Evolutionary conservation across 345 rosid genomes (phyloP).

Genomic region (Hevea brasiliensis): DNA sequence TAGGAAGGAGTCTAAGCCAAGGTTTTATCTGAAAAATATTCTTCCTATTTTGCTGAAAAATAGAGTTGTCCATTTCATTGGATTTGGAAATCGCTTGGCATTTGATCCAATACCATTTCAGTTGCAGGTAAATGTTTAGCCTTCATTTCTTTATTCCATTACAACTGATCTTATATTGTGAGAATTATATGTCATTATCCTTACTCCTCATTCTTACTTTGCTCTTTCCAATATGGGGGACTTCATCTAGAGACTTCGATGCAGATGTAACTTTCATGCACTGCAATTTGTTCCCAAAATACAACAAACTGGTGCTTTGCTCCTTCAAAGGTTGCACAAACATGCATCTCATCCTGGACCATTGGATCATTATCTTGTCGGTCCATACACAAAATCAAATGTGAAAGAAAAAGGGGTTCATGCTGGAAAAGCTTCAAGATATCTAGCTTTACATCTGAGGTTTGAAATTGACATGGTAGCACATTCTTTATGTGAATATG

Average conservation of each 20-base stretch:
- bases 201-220: conserved; percentile 17
- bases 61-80: conserved; percentile 77
- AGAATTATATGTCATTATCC: conserved; percentile 8
- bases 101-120: conserved; percentile 87
- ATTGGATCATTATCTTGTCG: conserved; percentile 72
- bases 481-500: conserved; percentile 91
- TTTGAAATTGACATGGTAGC: conserved; percentile 98
- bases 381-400: conserved; percentile 56
- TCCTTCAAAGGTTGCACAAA: conserved; percentile 68
- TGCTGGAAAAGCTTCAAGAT: conserved; percentile 57
- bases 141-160: conserved; percentile 14
- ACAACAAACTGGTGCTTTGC: conserved; percentile 79
- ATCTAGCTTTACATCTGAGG: conserved; percentile 82
- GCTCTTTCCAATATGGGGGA: conserved; percentile 40
- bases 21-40: conserved; percentile 81
- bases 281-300: conserved; percentile 73
- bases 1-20: conserved; percentile 77
- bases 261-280: conserved; percentile 96
- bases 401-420: conserved; percentile 38
- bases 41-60: conserved; percentile 76
- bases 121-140: conserved; percentile 67
- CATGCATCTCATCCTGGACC: conserved; percentile 50
- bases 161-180: conserved; percentile 5
- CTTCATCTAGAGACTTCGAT: conserved; percentile 85
- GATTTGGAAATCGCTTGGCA: conserved; percentile 95